Evolutionary conservation across 2,329 filamentous ascomycete species (phyloP).

Genomic region (Pseudopithomyces chartarum): DNA sequence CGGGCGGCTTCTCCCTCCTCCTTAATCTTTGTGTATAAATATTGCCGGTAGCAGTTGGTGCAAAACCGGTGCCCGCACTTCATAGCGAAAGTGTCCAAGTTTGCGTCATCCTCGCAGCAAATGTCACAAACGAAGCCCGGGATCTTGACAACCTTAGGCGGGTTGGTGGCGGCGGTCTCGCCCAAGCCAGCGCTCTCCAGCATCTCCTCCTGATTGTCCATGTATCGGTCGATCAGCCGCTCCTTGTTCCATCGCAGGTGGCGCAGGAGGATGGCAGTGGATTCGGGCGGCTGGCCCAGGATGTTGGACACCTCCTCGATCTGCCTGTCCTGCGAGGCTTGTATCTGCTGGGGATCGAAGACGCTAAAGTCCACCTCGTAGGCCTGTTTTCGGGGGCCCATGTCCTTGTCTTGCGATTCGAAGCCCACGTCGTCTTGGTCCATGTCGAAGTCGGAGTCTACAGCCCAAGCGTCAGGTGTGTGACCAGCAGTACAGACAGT

Average conservation of each 20-base stretch:
- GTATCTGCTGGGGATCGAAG: constrained; percentile 78
- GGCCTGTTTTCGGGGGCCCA: constrained; percentile 72
- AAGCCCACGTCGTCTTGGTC: constrained; percentile 67
- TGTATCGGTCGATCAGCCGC: constrained; percentile 90
- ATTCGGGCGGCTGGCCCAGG: constrained; percentile 84
- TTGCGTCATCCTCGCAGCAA: constrained; percentile 86
- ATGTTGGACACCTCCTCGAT: constrained; percentile 91
- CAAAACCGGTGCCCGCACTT: constrained; percentile 95
- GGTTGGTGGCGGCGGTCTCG: constrained; percentile 48
- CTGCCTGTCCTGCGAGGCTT: constrained; percentile 82
- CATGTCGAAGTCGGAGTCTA: constrained; percentile 58
- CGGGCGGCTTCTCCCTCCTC: constrained; percentile 94
- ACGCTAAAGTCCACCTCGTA: constrained; percentile 89
- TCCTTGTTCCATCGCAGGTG: constrained; percentile 97
- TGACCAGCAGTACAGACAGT: not conserved
- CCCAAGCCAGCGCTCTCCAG: constrained; percentile 84
- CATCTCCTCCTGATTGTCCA: constrained; percentile 82
- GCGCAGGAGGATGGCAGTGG: constrained; percentile 86
- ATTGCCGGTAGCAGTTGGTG: constrained; percentile 88
- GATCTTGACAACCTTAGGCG: constrained; percentile 71
- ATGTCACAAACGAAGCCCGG: constrained; percentile 90
- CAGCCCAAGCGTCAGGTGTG: constrained; percentile 22
- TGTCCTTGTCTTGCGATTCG: constrained; percentile 69
- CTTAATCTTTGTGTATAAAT: constrained; percentile 88
- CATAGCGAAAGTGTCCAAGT: constrained; percentile 85